Percentiles rank a stretch among this genome's conserved stretches.
Evolutionary conservation across 2,329 filamentous ascomycete genomes (phyloP).

Genomic region (Trichophyton schoenleinii): DNA sequence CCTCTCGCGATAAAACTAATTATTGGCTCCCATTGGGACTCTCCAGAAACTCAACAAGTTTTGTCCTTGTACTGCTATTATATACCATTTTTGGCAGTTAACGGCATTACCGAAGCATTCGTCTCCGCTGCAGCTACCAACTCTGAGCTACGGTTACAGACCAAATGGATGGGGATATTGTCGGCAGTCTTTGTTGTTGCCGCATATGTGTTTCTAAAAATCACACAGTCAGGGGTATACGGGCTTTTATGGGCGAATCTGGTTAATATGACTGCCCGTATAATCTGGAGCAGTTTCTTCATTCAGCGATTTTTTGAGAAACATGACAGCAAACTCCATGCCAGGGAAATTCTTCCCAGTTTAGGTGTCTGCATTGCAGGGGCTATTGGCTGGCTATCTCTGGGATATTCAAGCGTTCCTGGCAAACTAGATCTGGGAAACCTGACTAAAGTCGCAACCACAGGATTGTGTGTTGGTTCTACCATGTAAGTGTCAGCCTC

Average conservation of each 20-base stretch:
- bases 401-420: not conserved
- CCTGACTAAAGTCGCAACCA: not conserved
- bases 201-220: constrained; percentile 61
- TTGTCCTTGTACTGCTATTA: constrained; percentile 80
- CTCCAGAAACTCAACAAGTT: constrained; percentile 58
- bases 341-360: constrained; percentile 35
- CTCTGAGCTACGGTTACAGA: constrained; percentile 62
- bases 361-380: constrained; percentile 34
- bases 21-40: constrained; percentile 64
- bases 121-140: constrained; percentile 75
- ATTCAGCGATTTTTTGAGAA: constrained; percentile 51
- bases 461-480: not conserved
- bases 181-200: constrained; percentile 62
- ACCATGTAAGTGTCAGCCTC: not conserved
- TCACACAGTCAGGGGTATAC: constrained; percentile 57
- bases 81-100: constrained; percentile 81
- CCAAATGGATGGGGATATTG: constrained; percentile 71
- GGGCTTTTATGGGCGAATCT: constrained; percentile 79
- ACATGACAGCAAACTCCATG: constrained; percentile 33
- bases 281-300: constrained; percentile 66
- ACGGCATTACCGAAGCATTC: constrained; percentile 85
- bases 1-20: constrained; percentile 61
- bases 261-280: constrained; percentile 79
- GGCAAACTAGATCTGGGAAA: not conserved
- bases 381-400: constrained; percentile 29